phyloP scores from a whole-genome alignment of 352 stramenopile genomes.

The Pythium diclinum region DNA sequence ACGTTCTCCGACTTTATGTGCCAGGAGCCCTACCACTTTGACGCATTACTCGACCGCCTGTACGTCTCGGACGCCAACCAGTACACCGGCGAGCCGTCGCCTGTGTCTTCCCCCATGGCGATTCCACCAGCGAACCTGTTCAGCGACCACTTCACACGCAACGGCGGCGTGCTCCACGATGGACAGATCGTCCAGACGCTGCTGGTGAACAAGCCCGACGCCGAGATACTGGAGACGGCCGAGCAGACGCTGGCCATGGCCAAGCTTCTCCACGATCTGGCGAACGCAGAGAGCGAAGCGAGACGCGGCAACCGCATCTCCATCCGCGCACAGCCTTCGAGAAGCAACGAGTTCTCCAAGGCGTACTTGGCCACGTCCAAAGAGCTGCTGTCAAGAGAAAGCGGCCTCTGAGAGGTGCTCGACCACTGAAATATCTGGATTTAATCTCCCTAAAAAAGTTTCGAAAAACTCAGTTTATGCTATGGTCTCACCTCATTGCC shows the following conservation, averaged over 20 bases:
- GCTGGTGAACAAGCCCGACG: constrained; percentile 34
- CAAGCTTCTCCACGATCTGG: constrained; percentile 70
- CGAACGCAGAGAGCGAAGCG: constrained; percentile 63
- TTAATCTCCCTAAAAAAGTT: constrained; percentile 2
- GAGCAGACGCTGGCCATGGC: constrained; percentile 76
- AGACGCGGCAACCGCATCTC: constrained; percentile 63
- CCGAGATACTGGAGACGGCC: constrained; percentile 50
- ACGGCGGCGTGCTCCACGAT: constrained; percentile 46
- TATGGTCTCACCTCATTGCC: not conserved
- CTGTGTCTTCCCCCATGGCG: constrained; percentile 14
- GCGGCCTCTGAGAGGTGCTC: constrained; percentile 23
- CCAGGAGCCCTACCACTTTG: constrained; percentile 40
- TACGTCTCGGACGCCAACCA: constrained; percentile 41
- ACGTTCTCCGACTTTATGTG: constrained; percentile 62
- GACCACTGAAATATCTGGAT: constrained; percentile 25
- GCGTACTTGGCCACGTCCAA: constrained; percentile 68
- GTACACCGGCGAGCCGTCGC: constrained; percentile 26
- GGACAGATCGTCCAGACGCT: constrained; percentile 37
- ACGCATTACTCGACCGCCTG: constrained; percentile 40
- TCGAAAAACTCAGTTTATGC: constrained; percentile 28
- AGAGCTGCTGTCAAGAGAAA: constrained; percentile 67
- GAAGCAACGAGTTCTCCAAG: constrained; percentile 65
- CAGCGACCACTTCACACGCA: constrained; percentile 49
- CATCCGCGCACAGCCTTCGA: constrained; percentile 38
- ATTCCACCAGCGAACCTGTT: constrained; percentile 38